A percentile compares a stretch with the other conserved stretches of the same genome.
Evolutionary conservation across 2,329 filamentous ascomycete genomes (phyloP).

Genomic region (Ceratocystis harringtonii): DNA sequence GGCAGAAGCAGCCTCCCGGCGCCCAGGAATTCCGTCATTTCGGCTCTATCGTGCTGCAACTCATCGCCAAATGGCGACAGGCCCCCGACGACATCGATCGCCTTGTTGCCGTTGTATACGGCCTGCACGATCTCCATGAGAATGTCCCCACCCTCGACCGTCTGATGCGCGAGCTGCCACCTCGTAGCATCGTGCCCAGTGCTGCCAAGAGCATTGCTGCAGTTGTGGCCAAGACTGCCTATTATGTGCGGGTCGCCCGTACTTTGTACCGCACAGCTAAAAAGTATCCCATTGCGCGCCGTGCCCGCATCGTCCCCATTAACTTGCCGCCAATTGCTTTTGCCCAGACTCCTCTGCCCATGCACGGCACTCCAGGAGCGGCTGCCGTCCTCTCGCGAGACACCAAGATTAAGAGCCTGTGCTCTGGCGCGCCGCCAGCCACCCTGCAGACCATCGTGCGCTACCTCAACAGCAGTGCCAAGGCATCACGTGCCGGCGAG

Average conservation of each 20-base stretch:
- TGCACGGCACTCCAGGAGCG: background rate
- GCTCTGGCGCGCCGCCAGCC: slow-evolving; percentile 11
- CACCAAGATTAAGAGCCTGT: slow-evolving; percentile 9
- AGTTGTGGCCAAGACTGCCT: slow-evolving; percentile 14
- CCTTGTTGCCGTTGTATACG: slow-evolving; percentile 10
- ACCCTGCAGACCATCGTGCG: slow-evolving; percentile 14
- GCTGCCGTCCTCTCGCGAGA: slow-evolving; percentile 11
- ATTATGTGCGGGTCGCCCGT: slow-evolving; percentile 15
- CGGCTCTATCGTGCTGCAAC: slow-evolving; percentile 6
- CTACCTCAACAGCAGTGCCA: slow-evolving; percentile 10
- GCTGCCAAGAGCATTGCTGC: slow-evolving; percentile 15
- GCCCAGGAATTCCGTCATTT: slow-evolving; percentile 9
- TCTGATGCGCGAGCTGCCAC: slow-evolving; percentile 14
- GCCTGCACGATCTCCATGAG: slow-evolving; percentile 5
- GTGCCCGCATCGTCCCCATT: slow-evolving; percentile 22
- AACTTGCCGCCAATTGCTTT: slow-evolving; percentile 19
- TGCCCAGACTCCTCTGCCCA: slow-evolving; percentile 9
- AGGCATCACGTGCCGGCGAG: slow-evolving; percentile 14
- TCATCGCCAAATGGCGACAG: slow-evolving; percentile 12
- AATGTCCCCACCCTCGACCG: slow-evolving; percentile 7
- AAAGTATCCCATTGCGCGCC: slow-evolving; percentile 22
- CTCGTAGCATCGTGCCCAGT: slow-evolving; percentile 8
- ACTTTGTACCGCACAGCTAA: slow-evolving; percentile 23
- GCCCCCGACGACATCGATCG: slow-evolving; percentile 2
- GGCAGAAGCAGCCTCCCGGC: slow-evolving; percentile 10